phyloP scores from a whole-genome alignment of 2,329 filamentous ascomycete genomes.

The Aspergillus aculeatinus region DNA sequence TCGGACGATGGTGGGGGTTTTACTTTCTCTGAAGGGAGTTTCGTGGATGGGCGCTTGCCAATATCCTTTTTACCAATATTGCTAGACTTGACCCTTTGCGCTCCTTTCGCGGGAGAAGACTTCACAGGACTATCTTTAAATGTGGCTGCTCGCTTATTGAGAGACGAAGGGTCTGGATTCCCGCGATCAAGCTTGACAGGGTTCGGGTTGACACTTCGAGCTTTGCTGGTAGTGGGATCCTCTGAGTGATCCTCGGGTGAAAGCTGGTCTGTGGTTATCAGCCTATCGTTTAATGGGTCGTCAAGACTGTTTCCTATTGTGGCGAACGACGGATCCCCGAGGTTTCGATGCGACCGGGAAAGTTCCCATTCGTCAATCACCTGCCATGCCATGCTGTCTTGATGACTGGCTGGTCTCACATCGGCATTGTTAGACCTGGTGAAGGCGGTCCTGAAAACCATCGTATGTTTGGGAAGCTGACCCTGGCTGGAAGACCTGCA shows the following conservation, averaged over 20 bases:
- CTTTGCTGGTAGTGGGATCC: not conserved
- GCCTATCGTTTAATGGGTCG: conserved; percentile 14
- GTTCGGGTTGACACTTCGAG: not conserved
- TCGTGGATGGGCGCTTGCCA: conserved; percentile 22
- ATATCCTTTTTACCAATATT: conserved; percentile 26
- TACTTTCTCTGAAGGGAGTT: conserved; percentile 18
- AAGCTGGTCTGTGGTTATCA: conserved; percentile 20
- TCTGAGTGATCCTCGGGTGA: conserved; percentile 6
- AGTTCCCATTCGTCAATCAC: not conserved
- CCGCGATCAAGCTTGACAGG: not conserved
- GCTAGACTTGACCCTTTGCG: conserved; percentile 35
- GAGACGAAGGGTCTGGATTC: not conserved
- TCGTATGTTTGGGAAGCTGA: conserved; percentile 41
- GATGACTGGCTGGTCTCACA: conserved; percentile 26
- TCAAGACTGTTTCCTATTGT: not conserved
- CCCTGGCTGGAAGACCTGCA: conserved; percentile 38
- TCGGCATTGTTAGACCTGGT: conserved; percentile 41
- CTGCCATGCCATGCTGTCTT: conserved; percentile 7
- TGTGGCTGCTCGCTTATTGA: not conserved
- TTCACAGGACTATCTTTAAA: conserved; percentile 28
- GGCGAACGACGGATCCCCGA: not conserved
- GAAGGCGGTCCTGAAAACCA: conserved; percentile 48
- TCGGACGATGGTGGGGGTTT: conserved; percentile 3
- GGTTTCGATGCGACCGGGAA: not conserved
- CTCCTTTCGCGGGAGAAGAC: conserved; percentile 31